Conservation (phyloP, 2,329 filamentous ascomycete genomes). For the Aspergillus latus region DNA sequence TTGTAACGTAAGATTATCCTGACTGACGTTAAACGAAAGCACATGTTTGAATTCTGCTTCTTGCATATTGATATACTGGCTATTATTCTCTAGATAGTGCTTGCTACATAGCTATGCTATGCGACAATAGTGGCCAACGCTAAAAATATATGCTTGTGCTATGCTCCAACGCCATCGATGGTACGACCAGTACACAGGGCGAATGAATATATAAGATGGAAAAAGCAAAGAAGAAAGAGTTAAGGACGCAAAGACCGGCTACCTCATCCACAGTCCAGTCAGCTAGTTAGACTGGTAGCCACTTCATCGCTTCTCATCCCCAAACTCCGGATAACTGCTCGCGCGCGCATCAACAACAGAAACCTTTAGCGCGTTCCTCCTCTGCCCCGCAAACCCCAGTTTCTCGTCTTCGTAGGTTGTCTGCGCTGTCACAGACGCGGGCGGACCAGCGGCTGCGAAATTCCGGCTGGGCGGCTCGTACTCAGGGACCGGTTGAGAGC, state of each 20-base stretch:
- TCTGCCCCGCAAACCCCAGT: slow-evolving; percentile 43
- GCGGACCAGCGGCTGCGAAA: slow-evolving; percentile 1
- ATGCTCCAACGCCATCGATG: background rate
- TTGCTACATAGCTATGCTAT: background rate
- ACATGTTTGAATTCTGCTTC: background rate
- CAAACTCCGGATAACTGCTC: slow-evolving; percentile 43
- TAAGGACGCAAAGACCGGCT: background rate
- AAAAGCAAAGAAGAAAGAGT: background rate
- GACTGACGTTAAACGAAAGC: no score
- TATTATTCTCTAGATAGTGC: background rate
- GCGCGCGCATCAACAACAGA: slow-evolving; percentile 27
- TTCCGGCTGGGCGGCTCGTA: slow-evolving; percentile 26
- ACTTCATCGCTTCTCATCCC: slow-evolving; percentile 28
- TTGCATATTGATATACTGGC: background rate
- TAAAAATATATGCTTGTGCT: background rate
- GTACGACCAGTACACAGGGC: background rate
- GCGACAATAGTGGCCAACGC: background rate
- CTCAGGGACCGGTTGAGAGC: slow-evolving; percentile 24
- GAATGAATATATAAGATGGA: background rate
- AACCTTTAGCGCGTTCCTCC: slow-evolving; percentile 35
- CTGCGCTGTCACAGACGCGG: slow-evolving; percentile 4
- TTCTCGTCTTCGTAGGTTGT: slow-evolving; percentile 41
- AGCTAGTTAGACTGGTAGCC: no score
- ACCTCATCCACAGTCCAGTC: no score
- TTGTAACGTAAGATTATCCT: no score